phyloP scores from a whole-genome alignment of 2,329 filamentous ascomycete genomes.

The Mycogone perniciosa region DNA sequence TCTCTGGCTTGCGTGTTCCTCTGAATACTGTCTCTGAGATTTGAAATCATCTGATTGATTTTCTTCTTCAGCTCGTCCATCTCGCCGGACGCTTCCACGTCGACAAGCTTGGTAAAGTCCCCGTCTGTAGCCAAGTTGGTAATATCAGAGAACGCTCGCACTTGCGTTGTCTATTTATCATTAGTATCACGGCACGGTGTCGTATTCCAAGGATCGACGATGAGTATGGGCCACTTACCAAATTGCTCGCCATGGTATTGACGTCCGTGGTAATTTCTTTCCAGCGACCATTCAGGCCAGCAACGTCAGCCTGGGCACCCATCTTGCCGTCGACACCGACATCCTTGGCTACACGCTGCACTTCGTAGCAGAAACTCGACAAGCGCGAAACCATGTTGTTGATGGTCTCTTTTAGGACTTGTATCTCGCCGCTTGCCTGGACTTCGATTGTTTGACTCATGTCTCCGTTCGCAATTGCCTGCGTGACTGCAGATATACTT shows the following conservation, averaged over 20 bases:
- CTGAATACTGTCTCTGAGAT: conserved; percentile 90
- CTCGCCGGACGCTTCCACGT: conserved; percentile 93
- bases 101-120: conserved; percentile 94
- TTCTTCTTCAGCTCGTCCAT: conserved; percentile 99
- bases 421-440: conserved; percentile 89
- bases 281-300: conserved; percentile 89
- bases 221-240: conserved; percentile 35
- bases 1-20: conserved; percentile 93
- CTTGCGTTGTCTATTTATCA: conserved; percentile 74
- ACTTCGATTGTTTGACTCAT: conserved; percentile 96
- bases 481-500: conserved; percentile 88
- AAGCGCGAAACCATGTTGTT: conserved; percentile 98
- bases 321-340: conserved; percentile 98
- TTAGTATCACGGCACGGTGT: conserved; percentile 21
- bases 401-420: conserved; percentile 90
- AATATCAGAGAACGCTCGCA: conserved; percentile 95
- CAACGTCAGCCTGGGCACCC: conserved; percentile 93
- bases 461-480: conserved; percentile 91
- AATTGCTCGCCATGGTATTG: conserved; percentile 78
- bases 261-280: conserved; percentile 97
- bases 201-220: conserved; percentile 2
- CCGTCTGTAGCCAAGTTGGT: conserved; percentile 96
- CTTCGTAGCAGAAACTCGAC: conserved; percentile 92
- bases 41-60: conserved; percentile 99
- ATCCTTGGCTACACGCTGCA: conserved; percentile 92